Base-by-base conservation (phyloP, 2,329 filamentous ascomycete genomes). In the Cytospora leucostoma region DNA sequence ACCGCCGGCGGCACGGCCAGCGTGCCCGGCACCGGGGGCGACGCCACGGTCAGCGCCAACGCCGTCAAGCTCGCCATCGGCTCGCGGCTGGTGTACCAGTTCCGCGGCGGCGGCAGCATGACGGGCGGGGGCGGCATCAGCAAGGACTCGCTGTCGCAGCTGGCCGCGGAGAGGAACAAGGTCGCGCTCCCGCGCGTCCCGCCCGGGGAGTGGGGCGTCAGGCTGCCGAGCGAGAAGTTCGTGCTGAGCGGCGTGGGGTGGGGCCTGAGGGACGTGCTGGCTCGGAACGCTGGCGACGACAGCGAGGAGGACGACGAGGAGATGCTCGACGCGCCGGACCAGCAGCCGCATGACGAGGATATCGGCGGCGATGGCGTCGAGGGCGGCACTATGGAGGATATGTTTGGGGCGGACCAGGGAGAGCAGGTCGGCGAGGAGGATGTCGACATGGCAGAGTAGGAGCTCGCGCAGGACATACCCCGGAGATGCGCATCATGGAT, bases 61-160 rank as follows among this genome's bases (percentile, higher is more conserved):
- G 88, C 89, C 49, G 80, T 93, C 38, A 84, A 88, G 67, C 84
- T 92, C n/a, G 89, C 90, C 32, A 90, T 93, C 62, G 83, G 85
- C 5, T 85, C 84, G 54, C 80, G 90, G 4, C 80, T 91, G 51
- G 83, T 86, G 35, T 89, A 88, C 72, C 88, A 91, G 72, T 93
- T 92, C 76, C 79, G 83, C 66, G 76, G 84, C 66, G 80, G 82
- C 71, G 78, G 78, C 59, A 79, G 79, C 19, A 80, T 78, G 10
- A 78, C 68, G 1, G 74, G 72, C 2, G 77, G 75, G 7, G 76
- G 82, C 38, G 84, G 84, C 10, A 78, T 85, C 57, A 84, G 81
- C 74, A 93, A 93, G 72, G 91, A 94, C 68, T 93, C 90, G 74
- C 81, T 93, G 78, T 78, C 88, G 62, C 89, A 93, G 73, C 79